Conservation (phyloP, 2,329 filamentous ascomycete species). For the Pestalotiopsis sp. region DNA sequence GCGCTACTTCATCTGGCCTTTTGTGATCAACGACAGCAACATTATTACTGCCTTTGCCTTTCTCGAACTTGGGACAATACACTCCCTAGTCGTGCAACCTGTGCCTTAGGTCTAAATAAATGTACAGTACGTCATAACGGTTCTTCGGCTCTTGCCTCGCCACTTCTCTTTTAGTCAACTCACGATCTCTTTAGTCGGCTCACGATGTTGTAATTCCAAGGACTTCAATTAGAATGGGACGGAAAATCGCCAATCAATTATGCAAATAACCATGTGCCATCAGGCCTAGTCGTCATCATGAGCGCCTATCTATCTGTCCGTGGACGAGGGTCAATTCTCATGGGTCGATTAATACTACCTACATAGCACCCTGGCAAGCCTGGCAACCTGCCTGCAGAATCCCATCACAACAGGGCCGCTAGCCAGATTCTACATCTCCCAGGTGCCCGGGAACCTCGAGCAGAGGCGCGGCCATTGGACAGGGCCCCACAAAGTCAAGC, state of each 20-base stretch:
- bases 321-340: not conserved
- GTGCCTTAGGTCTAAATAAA: too few relatives aligned
- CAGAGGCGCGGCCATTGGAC: not conserved
- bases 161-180: too few relatives aligned
- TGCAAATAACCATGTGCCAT: not conserved
- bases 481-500: conserved; percentile 5
- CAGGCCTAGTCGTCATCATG: not conserved
- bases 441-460: not conserved
- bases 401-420: not conserved
- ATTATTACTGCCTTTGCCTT: too few relatives aligned
- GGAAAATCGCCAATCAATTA: not conserved
- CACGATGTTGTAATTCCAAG: too few relatives aligned
- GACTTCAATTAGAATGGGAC: too few relatives aligned
- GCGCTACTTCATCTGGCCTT: too few relatives aligned
- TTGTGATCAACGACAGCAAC: too few relatives aligned
- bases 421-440: not conserved
- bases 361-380: not conserved
- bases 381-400: not conserved
- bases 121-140: too few relatives aligned
- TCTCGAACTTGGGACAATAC: too few relatives aligned
- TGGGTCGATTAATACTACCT: not conserved
- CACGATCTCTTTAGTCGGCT: too few relatives aligned
- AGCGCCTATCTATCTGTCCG: not conserved
- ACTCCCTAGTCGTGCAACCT: too few relatives aligned
- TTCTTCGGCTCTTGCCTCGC: too few relatives aligned